Conservation (phyloP, 352 stramenopile genomes). For the Phytopythium oedochilum region DNA sequence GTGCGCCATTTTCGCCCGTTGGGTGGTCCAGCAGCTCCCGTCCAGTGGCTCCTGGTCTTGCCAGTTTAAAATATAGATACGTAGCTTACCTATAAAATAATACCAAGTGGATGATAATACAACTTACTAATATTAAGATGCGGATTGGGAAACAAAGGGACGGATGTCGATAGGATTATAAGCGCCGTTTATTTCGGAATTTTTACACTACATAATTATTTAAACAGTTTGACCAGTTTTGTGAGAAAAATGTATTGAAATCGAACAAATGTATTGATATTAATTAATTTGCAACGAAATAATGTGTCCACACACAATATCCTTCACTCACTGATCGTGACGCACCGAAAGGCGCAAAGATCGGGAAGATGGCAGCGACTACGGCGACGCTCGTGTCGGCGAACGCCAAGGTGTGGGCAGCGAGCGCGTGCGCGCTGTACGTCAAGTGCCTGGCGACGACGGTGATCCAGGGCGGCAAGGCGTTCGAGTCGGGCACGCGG, state of each 20-base stretch:
- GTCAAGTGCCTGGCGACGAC: conserved; percentile 27
- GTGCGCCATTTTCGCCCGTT: conserved; percentile 11
- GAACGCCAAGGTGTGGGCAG: conserved; percentile 21
- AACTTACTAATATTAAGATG: conserved; percentile 18
- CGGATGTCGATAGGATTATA: no score
- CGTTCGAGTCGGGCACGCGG: conserved; percentile 20
- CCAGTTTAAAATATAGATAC: not conserved
- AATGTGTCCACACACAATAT: no score
- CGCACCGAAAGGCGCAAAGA: not conserved
- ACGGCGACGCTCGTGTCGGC: conserved; percentile 6
- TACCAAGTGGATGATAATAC: not conserved
- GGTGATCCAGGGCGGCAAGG: conserved; percentile 26
- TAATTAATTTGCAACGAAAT: no score
- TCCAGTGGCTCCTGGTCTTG: not conserved
- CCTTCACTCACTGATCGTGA: no score
- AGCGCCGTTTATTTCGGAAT: no score
- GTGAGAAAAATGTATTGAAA: no score
- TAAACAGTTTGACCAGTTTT: no score
- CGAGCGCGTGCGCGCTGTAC: conserved; percentile 11
- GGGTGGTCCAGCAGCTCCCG: not conserved
- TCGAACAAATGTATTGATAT: no score
- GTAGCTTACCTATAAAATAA: not conserved
- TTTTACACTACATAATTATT: no score
- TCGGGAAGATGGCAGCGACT: not conserved
- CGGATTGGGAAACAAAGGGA: no score